Evolutionary conservation across 192 early-diverging fungal genomes (phyloP), one percentile per base, ranked within the genome.

Genomic region (Gaertneriomyces sp.): DNA sequence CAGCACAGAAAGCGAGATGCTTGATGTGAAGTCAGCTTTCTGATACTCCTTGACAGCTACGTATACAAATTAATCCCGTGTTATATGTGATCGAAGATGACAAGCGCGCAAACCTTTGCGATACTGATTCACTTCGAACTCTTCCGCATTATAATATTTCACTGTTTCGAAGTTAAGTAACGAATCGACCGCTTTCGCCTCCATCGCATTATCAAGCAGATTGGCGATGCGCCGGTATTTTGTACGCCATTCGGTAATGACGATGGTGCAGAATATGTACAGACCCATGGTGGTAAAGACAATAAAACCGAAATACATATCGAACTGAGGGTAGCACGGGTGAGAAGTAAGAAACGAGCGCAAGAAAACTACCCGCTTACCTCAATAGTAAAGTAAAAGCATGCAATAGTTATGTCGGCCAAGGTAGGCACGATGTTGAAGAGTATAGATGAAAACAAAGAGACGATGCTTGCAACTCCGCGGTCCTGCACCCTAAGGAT

Each of bases 151-250:
- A 79, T 94, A 97, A 72, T 98, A 97, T 73, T 99, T 99, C 69
- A 99, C 96, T 4, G 95, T 98, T 72, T 99, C 96, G 84, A 96
- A 95, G 74, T 99, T 99, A 45, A 96, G 81, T 56, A 99, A 73
- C 47, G 94, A 98, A 67, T 99, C 96, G 7, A 96, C 93, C 1
- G 79, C 72, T 39, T 66, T 58, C 5, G 92, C 85, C 57, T 91
- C 84, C 68, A 88, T 87, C 54, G 89, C 87, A 61, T 93, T 91
- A 72, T 98, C 94, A 53, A 93, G 79, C 51, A 88, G 81, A 66
- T 89, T 94, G 76, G 86, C 89, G 45, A 80, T 81, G 6, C 93
- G 69, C 43, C 95, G 79, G 75, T 91, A 93, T 20, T 84, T 80
- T 33, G 78, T 80, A 3, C 79, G 42, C 71, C 74, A 75, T 58